Evolutionary conservation across 805 yeast genomes (phyloP).

Genomic region (Barnettozyma sp.): DNA sequence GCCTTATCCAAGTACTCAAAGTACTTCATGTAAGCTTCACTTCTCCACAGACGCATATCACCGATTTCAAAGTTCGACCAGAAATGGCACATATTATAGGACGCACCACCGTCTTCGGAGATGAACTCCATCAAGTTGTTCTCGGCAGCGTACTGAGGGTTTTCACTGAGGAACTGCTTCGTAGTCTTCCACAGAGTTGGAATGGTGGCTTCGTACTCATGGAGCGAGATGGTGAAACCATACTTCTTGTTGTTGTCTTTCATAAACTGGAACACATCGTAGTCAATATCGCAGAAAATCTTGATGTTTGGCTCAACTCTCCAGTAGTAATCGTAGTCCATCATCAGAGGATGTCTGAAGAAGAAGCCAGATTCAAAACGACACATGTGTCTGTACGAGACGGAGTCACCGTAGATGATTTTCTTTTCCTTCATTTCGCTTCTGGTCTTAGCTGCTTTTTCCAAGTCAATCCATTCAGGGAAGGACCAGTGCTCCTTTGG

Average conservation of each 20-base stretch:
- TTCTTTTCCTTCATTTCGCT: conserved; percentile 36
- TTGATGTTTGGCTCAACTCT: conserved; percentile 68
- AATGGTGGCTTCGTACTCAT: conserved; percentile 60
- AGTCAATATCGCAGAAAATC: conserved; percentile 54
- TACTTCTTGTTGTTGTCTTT: conserved; percentile 48
- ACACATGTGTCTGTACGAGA: conserved; percentile 67
- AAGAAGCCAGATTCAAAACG: conserved; percentile 49
- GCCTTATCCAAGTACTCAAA: conserved; percentile 56
- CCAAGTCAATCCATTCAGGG: conserved; percentile 58
- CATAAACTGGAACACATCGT: conserved; percentile 62
- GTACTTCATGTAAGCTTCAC: conserved; percentile 50
- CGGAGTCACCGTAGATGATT: conserved; percentile 53
- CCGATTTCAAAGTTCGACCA: conserved; percentile 81
- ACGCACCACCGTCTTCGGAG: conserved; percentile 56
- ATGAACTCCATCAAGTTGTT: conserved; percentile 59
- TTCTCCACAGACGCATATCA: conserved; percentile 62
- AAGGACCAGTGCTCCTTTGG: conserved; percentile 61
- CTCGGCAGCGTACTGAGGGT: conserved; percentile 35
- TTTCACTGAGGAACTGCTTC: conserved; percentile 37
- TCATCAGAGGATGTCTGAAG: conserved; percentile 53
- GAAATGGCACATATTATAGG: conserved; percentile 73
- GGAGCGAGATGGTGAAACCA: conserved; percentile 64
- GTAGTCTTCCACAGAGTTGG: conserved; percentile 57
- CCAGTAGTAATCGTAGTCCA: conserved; percentile 66
- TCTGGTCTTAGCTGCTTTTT: conserved; percentile 40